Percentiles rank a stretch among this genome's conserved stretches.
Conservation (phyloP, 305 asterid species). For the Fraxinus angustifolia region DNA sequence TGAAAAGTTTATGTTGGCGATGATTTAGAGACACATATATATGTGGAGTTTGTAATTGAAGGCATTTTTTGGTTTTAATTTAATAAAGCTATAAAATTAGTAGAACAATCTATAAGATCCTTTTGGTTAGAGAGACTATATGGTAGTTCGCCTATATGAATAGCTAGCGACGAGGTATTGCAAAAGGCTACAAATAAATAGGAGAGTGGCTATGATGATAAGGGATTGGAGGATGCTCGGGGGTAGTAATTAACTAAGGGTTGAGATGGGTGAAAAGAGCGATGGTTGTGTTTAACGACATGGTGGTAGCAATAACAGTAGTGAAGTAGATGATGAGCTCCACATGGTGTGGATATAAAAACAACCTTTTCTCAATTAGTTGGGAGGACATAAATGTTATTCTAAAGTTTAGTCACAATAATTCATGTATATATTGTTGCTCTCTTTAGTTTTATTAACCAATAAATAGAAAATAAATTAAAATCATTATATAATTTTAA, state of each 20-base stretch:
- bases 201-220: neutral
- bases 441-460: neutral
- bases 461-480: neutral
- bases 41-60: neutral
- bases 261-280: neutral
- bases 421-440: neutral
- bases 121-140: neutral
- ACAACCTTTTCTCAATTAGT: neutral
- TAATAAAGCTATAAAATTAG: neutral
- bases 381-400: neutral
- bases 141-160: neutral
- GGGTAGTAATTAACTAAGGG: neutral
- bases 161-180: neutral
- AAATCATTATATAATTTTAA: neutral
- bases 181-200: neutral
- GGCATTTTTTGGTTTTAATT: neutral
- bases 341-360: neutral
- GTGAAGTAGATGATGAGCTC: neutral
- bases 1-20: neutral
- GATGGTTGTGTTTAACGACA: neutral
- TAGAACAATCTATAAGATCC: neutral
- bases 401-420: neutral
- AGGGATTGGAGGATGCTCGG: neutral
- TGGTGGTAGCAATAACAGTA: neutral
- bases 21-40: neutral